Conservation (phyloP, 192 early-diverging fungal species). For the Thamnidium elegans region DNA sequence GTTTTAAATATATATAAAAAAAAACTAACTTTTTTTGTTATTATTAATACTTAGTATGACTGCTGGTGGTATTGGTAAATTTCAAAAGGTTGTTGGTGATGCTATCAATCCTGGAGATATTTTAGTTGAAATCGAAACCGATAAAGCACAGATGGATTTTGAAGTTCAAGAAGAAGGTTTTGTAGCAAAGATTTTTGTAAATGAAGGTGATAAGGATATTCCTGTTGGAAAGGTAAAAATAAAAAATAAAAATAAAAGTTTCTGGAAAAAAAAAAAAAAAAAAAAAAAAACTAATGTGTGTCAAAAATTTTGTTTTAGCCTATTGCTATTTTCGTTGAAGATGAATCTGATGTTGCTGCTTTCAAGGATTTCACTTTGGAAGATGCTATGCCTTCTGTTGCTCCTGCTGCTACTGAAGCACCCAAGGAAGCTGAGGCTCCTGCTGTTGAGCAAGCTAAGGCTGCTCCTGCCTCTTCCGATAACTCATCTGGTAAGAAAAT, state of each 20-base stretch:
- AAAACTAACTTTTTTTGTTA: no score
- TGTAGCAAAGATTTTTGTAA: slow-evolving; percentile 88
- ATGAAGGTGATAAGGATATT: slow-evolving; percentile 85
- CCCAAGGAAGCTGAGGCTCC: background rate
- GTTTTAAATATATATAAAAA: no score
- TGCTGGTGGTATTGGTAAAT: slow-evolving; percentile 86
- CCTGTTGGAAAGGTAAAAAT: slow-evolving; percentile 61
- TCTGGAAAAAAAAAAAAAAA: slow-evolving; percentile 29
- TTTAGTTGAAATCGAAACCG: slow-evolving; percentile 96
- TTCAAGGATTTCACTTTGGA: slow-evolving; percentile 80
- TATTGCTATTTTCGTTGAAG: slow-evolving; percentile 88
- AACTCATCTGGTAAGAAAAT: no score
- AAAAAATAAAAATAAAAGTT: background rate
- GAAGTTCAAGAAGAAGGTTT: slow-evolving; percentile 98
- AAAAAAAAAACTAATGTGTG: background rate
- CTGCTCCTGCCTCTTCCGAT: no score
- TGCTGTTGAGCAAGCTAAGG: background rate
- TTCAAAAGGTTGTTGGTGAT: slow-evolving; percentile 95
- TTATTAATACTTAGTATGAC: slow-evolving; percentile 87
- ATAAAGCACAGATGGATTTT: slow-evolving; percentile 99
- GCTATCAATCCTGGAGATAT: slow-evolving; percentile 86
- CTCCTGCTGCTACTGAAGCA: slow-evolving; percentile 20
- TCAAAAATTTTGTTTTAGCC: slow-evolving; percentile 53
- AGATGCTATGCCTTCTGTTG: slow-evolving; percentile 42
- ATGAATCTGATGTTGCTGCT: slow-evolving; percentile 79